These are phyloP conservation scores for Dalbergia cochinchinensis DNA, from an alignment of 306 rosid genomes.

Conservation along the genomic window DNA sequence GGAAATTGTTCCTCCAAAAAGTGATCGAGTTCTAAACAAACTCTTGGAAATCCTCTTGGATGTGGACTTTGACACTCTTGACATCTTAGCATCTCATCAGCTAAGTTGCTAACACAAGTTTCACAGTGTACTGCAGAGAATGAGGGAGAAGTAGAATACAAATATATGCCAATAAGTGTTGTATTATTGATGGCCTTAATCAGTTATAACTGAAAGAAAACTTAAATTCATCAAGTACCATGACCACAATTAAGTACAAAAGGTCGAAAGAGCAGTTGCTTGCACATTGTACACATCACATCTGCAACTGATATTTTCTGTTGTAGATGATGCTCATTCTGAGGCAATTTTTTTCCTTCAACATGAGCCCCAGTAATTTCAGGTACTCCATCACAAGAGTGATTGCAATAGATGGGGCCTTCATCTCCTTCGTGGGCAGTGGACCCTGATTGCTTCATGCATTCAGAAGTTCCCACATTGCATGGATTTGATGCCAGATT, in stretches of 20 bases:
- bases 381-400: constrained; percentile 42
- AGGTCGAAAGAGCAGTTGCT: constrained; percentile 68
- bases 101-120: constrained; percentile 54
- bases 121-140: constrained; percentile 69
- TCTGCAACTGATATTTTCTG: constrained; percentile 60
- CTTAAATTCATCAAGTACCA: constrained; percentile 52
- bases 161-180: constrained; percentile 16
- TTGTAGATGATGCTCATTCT: constrained; percentile 43
- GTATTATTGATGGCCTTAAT: constrained; percentile 18
- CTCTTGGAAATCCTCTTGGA: constrained; percentile 78
- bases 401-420: constrained; percentile 3
- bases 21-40: constrained; percentile 69
- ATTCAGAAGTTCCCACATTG: constrained; percentile 33
- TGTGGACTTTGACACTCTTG: constrained; percentile 72
- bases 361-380: constrained; percentile 45
- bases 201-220: constrained; percentile 25
- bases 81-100: constrained; percentile 65
- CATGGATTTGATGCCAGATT: constrained; percentile 34
- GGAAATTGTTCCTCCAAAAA: constrained; percentile 75
- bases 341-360: constrained; percentile 43
- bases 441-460: constrained; percentile 38
- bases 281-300: constrained; percentile 72
- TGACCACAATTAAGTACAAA: constrained; percentile 89
- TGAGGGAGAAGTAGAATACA: constrained; percentile 1
- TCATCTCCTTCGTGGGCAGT: constrained; percentile 38